Base-by-base conservation (phyloP, 257 asterid genomes). In the Avicennia marina region DNA sequence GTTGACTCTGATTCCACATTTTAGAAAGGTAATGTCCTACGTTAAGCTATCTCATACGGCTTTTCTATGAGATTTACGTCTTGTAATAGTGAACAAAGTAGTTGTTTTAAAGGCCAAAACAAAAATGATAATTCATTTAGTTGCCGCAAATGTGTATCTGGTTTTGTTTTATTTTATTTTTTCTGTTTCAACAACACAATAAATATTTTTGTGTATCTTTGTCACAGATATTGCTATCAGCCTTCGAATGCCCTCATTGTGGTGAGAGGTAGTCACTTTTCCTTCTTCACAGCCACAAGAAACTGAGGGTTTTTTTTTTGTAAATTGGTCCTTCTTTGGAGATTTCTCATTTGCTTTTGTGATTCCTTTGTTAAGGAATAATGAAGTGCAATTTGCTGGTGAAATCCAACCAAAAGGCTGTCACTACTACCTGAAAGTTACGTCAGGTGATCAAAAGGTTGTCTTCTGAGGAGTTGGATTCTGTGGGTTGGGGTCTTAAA, bases 221-320 rank as follows among this genome's bases (percentile, higher is more conserved):
- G 64, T 49, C 69, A 40, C 89, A 93, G 99, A 76, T 93, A 66
- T 62, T 89, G 69, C 77, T 93, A 65, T 85, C 99, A 44, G 99
- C 99, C 41, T 93, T 93, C 70, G 99, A 89, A 49, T 93, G 99
- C 69, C 79, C 94, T 6, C 99, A 93, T 76, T 93, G 99, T 63
- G 76, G 83, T 68, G 99, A 93, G 75, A 93, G 97, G 99, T 93
- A 82, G 41, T 42, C 16, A 15, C 39, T n/a, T 33, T 64, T 60
- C 59, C 43, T 56, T 44, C 53, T 55, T 25, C 10, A 20, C 21
- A 38, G 19, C 29, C 20, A 27, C 31, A 10, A n/a, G 29, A 40
- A 41, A 32, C 41, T 40, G 53, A 29, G 2, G 9, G 16, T 41
- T 11, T 10, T 39, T 45, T 41, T 58, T 38, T n/a, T n/a, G 17